Conservation (phyloP, 768 basidiomycete genomes). For the Mycena amicta region DNA sequence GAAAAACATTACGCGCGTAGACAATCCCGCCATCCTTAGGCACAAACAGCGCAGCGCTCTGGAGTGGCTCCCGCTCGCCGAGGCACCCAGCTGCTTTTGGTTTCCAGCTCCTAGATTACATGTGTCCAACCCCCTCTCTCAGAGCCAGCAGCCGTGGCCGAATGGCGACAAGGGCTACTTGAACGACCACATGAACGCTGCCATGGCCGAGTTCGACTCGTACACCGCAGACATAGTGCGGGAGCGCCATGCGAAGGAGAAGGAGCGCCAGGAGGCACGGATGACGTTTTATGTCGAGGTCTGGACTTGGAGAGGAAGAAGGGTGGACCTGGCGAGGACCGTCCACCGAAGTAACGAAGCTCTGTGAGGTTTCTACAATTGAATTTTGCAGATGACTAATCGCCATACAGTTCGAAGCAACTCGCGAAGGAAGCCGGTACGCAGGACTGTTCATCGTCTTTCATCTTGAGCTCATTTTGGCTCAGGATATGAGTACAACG, state of each 20-base stretch:
- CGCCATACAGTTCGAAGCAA: conserved; percentile 9
- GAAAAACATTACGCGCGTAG: neutral
- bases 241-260: conserved; percentile 8
- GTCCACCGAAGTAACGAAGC: conserved; percentile 11
- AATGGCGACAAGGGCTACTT: conserved; percentile 7
- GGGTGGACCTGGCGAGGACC: conserved; percentile 9
- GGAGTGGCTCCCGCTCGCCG: conserved; percentile 22
- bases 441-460: neutral
- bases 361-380: conserved; percentile 21
- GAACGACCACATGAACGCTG: conserved; percentile 6
- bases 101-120: neutral
- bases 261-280: conserved; percentile 5
- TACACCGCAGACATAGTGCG: conserved; percentile 10
- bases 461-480: neutral
- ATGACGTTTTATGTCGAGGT: conserved; percentile 29
- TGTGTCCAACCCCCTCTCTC: neutral
- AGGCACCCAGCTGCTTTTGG: conserved; percentile 14
- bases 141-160: conserved; percentile 10
- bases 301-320: conserved; percentile 29
- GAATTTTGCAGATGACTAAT: conserved; percentile 10
- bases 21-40: conserved; percentile 2
- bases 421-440: conserved; percentile 20
- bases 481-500: conserved; percentile 37
- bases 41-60: conserved; percentile 5
- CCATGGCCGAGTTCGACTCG: conserved; percentile 4